These are phyloP conservation scores for Domatiomyces catenatus DNA, from an alignment of 2,329 filamentous ascomycete species.

Conservation along the genomic window DNA sequence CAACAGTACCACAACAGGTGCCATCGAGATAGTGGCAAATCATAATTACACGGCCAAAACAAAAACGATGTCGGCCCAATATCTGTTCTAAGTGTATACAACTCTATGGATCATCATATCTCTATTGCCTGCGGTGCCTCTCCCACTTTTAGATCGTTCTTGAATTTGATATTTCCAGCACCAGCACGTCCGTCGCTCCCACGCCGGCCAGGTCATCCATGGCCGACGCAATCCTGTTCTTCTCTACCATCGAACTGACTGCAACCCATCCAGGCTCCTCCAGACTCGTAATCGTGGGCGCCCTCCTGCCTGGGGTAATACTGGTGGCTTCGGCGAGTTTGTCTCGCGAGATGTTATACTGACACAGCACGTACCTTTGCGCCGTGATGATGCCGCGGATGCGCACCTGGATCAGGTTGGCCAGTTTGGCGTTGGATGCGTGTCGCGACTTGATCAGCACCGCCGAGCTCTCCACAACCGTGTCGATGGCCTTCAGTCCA, in stretches of 20 bases:
- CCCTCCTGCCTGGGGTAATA: slow-evolving; percentile 86
- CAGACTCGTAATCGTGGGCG: slow-evolving; percentile 76
- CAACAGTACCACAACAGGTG: not conserved
- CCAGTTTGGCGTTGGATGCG: slow-evolving; percentile 62
- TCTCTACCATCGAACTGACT: slow-evolving; percentile 85
- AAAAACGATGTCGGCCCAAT: not conserved
- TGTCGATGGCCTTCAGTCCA: slow-evolving; percentile 84
- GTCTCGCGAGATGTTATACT: slow-evolving; percentile 75
- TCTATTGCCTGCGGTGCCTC: not conserved
- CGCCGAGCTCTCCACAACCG: slow-evolving; percentile 73
- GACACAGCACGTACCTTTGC: slow-evolving; percentile 84
- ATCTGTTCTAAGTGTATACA: not conserved
- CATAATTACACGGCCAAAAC: not conserved
- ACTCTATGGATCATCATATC: not conserved
- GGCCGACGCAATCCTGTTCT: slow-evolving; percentile 64
- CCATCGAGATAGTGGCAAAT: too few relatives aligned
- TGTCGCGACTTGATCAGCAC: slow-evolving; percentile 83
- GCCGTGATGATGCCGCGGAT: slow-evolving; percentile 92
- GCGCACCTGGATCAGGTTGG: slow-evolving; percentile 69
- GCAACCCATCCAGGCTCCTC: slow-evolving; percentile 87
- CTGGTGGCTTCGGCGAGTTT: slow-evolving; percentile 51
- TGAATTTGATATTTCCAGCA: slow-evolving; percentile 73
- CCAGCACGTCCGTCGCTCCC: slow-evolving; percentile 72
- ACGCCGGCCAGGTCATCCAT: slow-evolving; percentile 71
- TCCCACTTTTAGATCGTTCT: slow-evolving; percentile 26